These are phyloP conservation scores for Fusarium sacchari DNA, from an alignment of 2,329 filamentous ascomycete genomes.

Conservation along the genomic window DNA sequence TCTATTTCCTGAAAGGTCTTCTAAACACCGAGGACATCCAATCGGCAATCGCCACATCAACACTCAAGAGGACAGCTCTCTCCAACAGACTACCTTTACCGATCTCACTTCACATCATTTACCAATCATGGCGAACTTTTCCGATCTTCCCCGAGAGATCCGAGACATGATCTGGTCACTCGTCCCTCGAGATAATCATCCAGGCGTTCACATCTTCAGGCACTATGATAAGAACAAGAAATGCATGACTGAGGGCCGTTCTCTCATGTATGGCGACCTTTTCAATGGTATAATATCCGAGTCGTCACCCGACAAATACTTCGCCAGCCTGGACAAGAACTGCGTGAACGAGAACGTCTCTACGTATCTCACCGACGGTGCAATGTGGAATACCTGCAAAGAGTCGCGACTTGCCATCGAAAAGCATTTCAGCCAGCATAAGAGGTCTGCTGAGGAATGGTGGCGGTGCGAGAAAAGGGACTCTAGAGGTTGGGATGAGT, in stretches of 20 bases:
- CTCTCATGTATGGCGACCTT: not conserved
- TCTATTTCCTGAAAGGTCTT: not conserved
- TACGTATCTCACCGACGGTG: constrained; percentile 13
- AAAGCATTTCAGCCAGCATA: not conserved
- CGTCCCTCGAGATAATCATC: not conserved
- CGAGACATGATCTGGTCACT: constrained; percentile 13
- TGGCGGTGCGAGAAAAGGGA: too few relatives aligned
- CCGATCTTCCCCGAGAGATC: not conserved
- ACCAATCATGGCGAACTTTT: not conserved
- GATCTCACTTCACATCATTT: not conserved
- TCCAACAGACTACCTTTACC: not conserved
- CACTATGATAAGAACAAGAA: not conserved
- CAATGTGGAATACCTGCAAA: constrained; percentile 22
- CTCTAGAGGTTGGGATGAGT: too few relatives aligned
- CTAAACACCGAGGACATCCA: too few relatives aligned
- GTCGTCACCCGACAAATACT: not conserved
- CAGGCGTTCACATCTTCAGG: not conserved
- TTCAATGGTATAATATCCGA: not conserved
- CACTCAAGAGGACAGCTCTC: not conserved
- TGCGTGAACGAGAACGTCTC: not conserved
- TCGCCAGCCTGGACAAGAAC: not conserved
- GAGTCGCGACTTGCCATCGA: constrained; percentile 11
- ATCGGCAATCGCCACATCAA: not conserved
- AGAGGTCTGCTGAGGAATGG: not conserved
- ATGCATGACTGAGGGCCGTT: rapidly evolving